Evolutionary conservation across 2,329 filamentous ascomycete species (phyloP), one percentile per base, ranked within the genome.

Genomic region (Colletotrichum ledebouriae): DNA sequence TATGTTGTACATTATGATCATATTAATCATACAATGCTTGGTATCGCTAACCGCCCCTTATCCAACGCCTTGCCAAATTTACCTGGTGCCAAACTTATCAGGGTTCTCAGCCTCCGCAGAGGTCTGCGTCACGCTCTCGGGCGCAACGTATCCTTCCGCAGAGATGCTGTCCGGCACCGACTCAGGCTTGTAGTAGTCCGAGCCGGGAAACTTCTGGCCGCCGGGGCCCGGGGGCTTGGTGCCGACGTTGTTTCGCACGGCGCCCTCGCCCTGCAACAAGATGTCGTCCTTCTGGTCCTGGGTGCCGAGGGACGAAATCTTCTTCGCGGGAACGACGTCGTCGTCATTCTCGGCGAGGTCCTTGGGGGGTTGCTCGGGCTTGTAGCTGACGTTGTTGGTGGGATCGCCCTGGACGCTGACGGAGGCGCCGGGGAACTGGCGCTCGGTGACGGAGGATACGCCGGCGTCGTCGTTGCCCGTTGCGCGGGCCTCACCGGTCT

Each of bases 381-480:
- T 85, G 76, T 81, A 84, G 20, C 82, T 73, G 17, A 74, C 74
- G 71, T 82, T 85, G 50, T 83, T 84, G 75, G 78, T 82, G 41
- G 84, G 69, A 25, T 85, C 82, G 42, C 80, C 75, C 58, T 78
- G 82, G 42, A 81, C 77, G 50, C 70, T 73, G 44, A 84, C 77
- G 22, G 81, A 73, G 13, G 80, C 76, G 10, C 78, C 79, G 11
- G 78, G 79, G 69, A 86, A 85, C 64, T 81, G 81, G 56, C 78
- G 80, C 75, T 82, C 81, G 7, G 49, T 33, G 11, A 76, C 73
- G 1, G 78, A 74, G 61, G 83, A 81, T 52, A 84, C 80, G 49
- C 81, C 83, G 3, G 80, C 77, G 7, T 83, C 78, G 22, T 83
- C 81, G 17, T 75, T 76, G 4, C 76, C 76, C 6, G 81, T 76